phyloP scores from a whole-genome alignment of 768 basidiomycete species.

The Auriscalpium orientale region DNA sequence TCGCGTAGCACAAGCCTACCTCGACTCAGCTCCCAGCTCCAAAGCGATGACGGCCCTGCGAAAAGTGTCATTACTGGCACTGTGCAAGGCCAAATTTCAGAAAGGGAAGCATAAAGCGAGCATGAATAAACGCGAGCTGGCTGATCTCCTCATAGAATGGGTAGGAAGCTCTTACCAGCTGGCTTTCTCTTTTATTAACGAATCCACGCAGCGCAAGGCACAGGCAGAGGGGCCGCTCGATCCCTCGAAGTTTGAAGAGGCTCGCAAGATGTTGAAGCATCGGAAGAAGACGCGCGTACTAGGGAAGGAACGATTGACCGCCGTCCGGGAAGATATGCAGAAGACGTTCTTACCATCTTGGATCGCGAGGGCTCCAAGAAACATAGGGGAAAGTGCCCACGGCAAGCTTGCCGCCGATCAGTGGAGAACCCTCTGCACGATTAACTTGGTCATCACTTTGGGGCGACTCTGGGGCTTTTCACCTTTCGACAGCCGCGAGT shows the following conservation, averaged over 20 bases:
- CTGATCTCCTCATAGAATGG: not conserved
- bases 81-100: not conserved
- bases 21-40: not conserved
- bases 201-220: not conserved
- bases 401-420: constrained; percentile 19
- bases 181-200: not conserved
- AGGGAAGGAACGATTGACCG: not conserved
- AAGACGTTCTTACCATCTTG: constrained; percentile 16
- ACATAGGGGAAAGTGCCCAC: constrained; percentile 8
- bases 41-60: not conserved
- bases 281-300: not conserved
- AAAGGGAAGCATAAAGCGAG: not conserved
- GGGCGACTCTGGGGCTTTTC: constrained; percentile 14
- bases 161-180: not conserved
- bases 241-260: not conserved
- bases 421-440: constrained; percentile 13
- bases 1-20: not conserved
- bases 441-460: constrained; percentile 14
- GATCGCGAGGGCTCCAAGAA: constrained; percentile 9
- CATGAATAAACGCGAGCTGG: not conserved
- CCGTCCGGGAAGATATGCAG: constrained; percentile 10
- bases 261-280: not conserved
- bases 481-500: not conserved
- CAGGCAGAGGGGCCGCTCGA: not conserved
- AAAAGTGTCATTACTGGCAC: not conserved